These are phyloP conservation scores for Hygrophoropsis aurantiaca DNA, from an alignment of 768 basidiomycete genomes.

Conservation along the genomic window DNA sequence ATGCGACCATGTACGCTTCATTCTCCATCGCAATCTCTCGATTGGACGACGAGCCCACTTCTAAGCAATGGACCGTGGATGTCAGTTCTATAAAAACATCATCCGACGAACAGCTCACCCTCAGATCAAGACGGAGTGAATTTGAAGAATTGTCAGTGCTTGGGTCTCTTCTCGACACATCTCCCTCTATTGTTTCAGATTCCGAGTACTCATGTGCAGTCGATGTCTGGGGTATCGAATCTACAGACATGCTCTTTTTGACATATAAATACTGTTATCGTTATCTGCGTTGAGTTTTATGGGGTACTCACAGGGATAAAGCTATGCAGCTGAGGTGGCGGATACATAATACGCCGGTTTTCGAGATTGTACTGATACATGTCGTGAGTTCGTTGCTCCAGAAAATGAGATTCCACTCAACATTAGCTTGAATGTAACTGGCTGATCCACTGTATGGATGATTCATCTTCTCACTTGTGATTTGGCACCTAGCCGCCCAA, in stretches of 20 bases:
- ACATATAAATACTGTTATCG: background rate
- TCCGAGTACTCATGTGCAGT: slow-evolving; percentile 9
- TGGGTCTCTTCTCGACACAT: too few relatives aligned
- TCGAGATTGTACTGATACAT: slow-evolving; percentile 10
- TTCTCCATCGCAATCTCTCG: slow-evolving; percentile 7
- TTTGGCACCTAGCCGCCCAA: too few relatives aligned
- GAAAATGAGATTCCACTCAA: slow-evolving; percentile 9
- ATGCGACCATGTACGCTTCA: slow-evolving; percentile 16
- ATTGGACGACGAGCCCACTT: slow-evolving; percentile 17
- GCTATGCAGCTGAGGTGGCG: slow-evolving; percentile 22
- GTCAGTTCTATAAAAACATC: too few relatives aligned
- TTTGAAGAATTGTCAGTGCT: slow-evolving; percentile 1
- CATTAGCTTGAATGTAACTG: slow-evolving; percentile 22
- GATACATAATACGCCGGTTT: background rate
- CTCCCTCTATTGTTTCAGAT: too few relatives aligned
- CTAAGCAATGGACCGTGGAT: slow-evolving; percentile 9
- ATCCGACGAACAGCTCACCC: slow-evolving; percentile 19
- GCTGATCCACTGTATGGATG: slow-evolving; percentile 29
- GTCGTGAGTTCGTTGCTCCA: background rate
- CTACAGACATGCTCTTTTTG: slow-evolving; percentile 25
- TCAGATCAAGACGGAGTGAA: slow-evolving; percentile 6
- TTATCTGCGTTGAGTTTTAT: too few relatives aligned
- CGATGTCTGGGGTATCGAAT: slow-evolving; percentile 13
- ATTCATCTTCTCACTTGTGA: slow-evolving; percentile 18
- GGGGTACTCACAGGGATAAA: slow-evolving; percentile 24